A percentile compares a stretch with the other conserved stretches of the same genome.
These are phyloP conservation scores for Cryptomeria japonica DNA, from an alignment of 75 land plant genomes.

Conservation along the genomic window DNA sequence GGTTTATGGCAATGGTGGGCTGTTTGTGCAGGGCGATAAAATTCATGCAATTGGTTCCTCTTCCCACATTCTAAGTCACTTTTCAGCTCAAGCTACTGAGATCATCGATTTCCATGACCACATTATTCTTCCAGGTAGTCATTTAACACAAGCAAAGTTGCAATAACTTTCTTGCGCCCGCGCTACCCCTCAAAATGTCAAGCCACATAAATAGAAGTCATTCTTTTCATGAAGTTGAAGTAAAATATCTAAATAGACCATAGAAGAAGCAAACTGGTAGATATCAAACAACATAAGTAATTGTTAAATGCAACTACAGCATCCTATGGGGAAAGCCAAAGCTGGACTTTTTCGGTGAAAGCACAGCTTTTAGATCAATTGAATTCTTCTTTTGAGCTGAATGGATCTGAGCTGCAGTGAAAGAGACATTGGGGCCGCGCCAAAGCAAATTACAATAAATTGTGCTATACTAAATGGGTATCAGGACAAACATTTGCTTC, in stretches of 20 bases:
- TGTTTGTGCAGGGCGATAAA: constrained; percentile 54
- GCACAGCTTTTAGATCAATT: not conserved
- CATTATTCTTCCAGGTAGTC: constrained; percentile 75
- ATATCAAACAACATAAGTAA: not conserved
- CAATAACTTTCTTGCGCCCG: no score
- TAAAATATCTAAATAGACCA: not conserved
- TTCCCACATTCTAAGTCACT: constrained; percentile 36
- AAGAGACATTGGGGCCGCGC: not conserved
- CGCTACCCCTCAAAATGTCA: not conserved
- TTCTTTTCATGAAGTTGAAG: not conserved
- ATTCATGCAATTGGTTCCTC: constrained; percentile 78
- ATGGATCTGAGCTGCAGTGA: not conserved
- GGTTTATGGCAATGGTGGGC: constrained; percentile 62
- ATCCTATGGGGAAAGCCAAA: no score
- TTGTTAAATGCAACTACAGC: no score
- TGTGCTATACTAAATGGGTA: no score
- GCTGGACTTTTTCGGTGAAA: no score
- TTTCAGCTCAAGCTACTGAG: constrained; percentile 38
- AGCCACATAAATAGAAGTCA: not conserved
- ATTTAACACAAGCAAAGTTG: not conserved
- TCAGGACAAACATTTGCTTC: not conserved
- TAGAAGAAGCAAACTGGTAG: not conserved
- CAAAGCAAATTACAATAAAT: not conserved
- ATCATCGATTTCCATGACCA: constrained; percentile 57
- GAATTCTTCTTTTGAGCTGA: not conserved